A percentile compares a stretch with the other conserved stretches of the same genome.
Conservation (phyloP, 176 grass and related monocot species). For the Metroxylon sagu region DNA sequence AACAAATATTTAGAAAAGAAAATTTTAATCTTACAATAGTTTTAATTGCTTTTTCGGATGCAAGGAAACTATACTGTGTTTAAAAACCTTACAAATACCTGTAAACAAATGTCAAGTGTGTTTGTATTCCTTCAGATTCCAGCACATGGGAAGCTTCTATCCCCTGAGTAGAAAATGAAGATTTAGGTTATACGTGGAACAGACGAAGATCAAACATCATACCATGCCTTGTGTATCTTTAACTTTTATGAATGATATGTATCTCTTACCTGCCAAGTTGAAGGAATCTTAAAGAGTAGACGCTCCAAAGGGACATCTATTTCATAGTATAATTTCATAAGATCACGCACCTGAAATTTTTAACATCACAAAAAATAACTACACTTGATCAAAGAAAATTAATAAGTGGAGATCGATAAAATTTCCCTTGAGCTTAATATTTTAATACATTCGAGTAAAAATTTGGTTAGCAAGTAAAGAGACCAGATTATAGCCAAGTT, state of each 20-base stretch:
- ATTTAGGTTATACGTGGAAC: not conserved
- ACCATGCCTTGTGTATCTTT: conserved; percentile 4
- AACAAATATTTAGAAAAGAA: too few species aligned
- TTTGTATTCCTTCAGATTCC: conserved; percentile 90
- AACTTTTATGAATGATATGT: not conserved
- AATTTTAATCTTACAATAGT: too few species aligned
- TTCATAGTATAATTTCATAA: conserved; percentile 73
- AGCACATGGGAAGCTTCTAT: conserved; percentile 96
- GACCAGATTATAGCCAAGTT: too few species aligned
- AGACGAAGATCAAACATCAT: conserved; percentile 3
- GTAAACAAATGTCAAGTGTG: conserved; percentile 93
- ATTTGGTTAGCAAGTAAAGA: too few species aligned
- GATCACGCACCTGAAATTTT: conserved; percentile 60
- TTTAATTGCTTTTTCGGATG: too few species aligned
- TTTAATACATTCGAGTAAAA: too few species aligned
- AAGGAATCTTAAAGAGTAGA: conserved; percentile 95
- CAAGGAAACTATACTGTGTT: too few species aligned
- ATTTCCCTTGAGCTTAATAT: too few species aligned
- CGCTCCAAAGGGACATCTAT: conserved; percentile 59
- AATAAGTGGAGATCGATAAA: too few species aligned
- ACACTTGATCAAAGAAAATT: too few species aligned
- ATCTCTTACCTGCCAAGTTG: conserved; percentile 92
- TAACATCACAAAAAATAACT: too few species aligned
- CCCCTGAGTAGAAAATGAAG: conserved; percentile 35
- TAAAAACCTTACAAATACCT: conserved; percentile 30